Percentiles rank a stretch among this genome's conserved stretches.
These are phyloP conservation scores for Biscogniauxia marginata DNA, from an alignment of 2,329 filamentous ascomycete genomes.

Conservation along the genomic window DNA sequence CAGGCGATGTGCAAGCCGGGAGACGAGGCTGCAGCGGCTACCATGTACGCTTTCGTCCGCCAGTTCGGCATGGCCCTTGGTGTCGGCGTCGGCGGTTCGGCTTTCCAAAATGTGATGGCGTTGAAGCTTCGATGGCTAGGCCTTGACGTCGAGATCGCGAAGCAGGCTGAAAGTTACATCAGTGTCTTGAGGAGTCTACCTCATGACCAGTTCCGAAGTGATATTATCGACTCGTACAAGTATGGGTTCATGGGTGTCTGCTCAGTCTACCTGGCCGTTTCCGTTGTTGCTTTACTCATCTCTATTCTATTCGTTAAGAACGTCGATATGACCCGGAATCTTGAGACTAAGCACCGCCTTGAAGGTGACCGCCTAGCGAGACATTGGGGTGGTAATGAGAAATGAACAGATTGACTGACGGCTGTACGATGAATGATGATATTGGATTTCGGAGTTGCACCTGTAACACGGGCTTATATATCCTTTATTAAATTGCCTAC, in stretches of 20 bases:
- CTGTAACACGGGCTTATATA: no score
- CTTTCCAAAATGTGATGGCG: constrained; percentile 42
- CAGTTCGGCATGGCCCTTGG: constrained; percentile 42
- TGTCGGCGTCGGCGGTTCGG: constrained; percentile 40
- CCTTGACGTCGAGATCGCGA: constrained; percentile 30
- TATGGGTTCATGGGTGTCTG: constrained; percentile 23
- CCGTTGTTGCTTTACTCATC: constrained; percentile 18
- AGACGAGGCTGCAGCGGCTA: constrained; percentile 38
- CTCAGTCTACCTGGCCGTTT: constrained; percentile 22
- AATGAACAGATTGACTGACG: no score
- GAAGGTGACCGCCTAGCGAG: constrained; percentile 13
- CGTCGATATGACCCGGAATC: constrained; percentile 21
- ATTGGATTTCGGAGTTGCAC: no score
- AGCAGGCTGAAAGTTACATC: constrained; percentile 27
- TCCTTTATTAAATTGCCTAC: no score
- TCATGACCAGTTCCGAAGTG: constrained; percentile 9
- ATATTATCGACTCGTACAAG: constrained; percentile 22
- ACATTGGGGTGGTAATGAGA: constrained; percentile 10
- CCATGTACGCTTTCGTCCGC: constrained; percentile 42
- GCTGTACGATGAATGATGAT: no score
- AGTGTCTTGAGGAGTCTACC: constrained; percentile 15
- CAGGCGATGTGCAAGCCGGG: constrained; percentile 37
- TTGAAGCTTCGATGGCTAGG: constrained; percentile 32
- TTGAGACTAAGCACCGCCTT: constrained; percentile 22
- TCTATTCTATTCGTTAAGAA: constrained; percentile 22